Evolutionary conservation across 306 rosid species (phyloP), one percentile per base, ranked within the genome.

Genomic region (Dicorynia guianensis): DNA sequence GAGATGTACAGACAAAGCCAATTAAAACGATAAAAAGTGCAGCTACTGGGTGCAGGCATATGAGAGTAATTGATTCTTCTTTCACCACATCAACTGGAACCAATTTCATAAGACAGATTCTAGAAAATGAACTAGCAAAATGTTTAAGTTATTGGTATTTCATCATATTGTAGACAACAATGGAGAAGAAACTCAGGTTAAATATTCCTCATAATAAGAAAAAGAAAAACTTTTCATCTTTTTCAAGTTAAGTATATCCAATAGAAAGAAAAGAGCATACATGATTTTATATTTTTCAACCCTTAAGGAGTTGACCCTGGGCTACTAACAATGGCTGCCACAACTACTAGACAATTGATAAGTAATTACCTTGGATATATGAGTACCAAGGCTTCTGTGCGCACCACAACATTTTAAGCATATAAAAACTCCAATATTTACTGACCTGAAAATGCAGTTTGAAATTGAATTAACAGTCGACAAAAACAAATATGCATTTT

Each of bases 341-440:
- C 56, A 46, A 67, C 66, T 78, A 72, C 17, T 61, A 79, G 40
- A 63, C 67, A 81, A 49, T 40, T 15, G 44, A 55, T 19, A 54
- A 71, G 53, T 40, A 3, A 38, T 76, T 80, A 96, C 99, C 98
- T 96, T 96, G 49, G 99, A 96, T 84, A 96, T 85, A 79, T 96
- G 99, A 35, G 97, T 73, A 62, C 98, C 99, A 59, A 96, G 99
- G 84, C 98, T 88, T 83, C 98, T 84, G 85, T 96, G 99, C 79
- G 88, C 90, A 18, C 99, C 98, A 49, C 98, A 96, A 74, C 99
- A 96, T 77, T 96, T 90, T 85, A 96, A 83, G 89, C 99, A 96
- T 80, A 96, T 71, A 76, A 96, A 92, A 76, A 96, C 99, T 76
- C 99, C 99, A 20, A 96, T 90, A 80, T 96, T 96, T 52, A 93